Evolutionary conservation across 1,284 basidiomycete genomes (phyloP), one percentile per base, ranked within the genome.

Genomic region (Hypsizygus ulmarius): DNA sequence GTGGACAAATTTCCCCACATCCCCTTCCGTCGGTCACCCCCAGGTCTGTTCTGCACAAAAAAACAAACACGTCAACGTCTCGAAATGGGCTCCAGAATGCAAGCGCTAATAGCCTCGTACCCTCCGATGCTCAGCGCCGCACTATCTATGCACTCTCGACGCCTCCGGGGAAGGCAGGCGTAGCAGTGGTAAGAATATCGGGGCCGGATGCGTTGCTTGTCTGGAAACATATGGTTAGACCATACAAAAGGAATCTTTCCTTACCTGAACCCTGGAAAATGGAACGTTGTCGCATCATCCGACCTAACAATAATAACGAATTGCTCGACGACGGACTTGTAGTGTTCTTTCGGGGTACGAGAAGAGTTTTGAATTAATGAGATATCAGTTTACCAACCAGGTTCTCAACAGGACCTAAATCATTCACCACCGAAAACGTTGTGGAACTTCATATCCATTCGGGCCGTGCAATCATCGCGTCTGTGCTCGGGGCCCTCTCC

Each of bases 121-220:
- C 62, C 29, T 84, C 84, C 10, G 78, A 84, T 53, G 76, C 82
- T 2, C 84, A 89, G 60, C 70, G 75, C 15, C 63, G 64, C 21
- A 95, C 93, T 0, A 91, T 95, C 49, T 95, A 88, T 62, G 93
- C 92, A 0, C 74, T 93, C 10, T 90, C 93, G 0, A 92, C 90
- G 0, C 87, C 90, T 1, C 80, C 83, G 3, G 90, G 90, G 1
- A 91, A 85, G 55, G 89, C 81, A 2, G 93, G 90, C 21, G 77
- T 95, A 12, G 88, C 84, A 1, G 83, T 95, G 37, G 70, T 95
- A 39, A 79, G 92, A 48, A 71, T 95, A 9, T 92, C 90, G 5
- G 92, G 93, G 0, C 87, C 88, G 0, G 78, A 81, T 41, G 81
- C 81, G 0, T 58, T 74, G 11, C 52, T 68, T 0, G 82, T 90